Conservation (phyloP, 139 green algal species). For the Coccomyxa sp. region DNA sequence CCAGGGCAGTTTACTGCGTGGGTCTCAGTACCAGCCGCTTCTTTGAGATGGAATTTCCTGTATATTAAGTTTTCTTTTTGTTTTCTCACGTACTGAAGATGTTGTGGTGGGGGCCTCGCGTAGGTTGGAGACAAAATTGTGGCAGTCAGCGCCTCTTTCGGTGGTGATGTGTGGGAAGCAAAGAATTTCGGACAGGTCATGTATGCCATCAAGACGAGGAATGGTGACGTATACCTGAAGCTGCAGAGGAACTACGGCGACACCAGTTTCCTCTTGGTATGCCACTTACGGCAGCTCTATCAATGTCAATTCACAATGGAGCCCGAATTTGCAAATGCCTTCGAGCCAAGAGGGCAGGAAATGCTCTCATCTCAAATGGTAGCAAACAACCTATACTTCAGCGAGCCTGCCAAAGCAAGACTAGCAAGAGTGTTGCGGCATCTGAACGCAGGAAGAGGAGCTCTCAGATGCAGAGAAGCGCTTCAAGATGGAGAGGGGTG, state of each 20-base stretch:
- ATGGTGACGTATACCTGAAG: constrained; percentile 88
- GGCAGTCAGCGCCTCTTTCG: constrained; percentile 88
- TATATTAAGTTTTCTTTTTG: not conserved
- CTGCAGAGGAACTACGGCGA: constrained; percentile 87
- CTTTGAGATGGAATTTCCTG: not conserved
- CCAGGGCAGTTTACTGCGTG: not conserved
- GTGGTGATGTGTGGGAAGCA: constrained; percentile 91
- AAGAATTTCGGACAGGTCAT: constrained; percentile 95
- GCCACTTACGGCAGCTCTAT: not conserved
- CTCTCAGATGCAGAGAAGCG: constrained; percentile 52
- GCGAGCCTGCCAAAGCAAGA: too few species aligned
- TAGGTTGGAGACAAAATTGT: constrained; percentile 90
- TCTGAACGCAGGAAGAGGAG: constrained; percentile 39
- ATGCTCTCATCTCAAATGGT: too few species aligned
- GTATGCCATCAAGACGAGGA: constrained; percentile 96
- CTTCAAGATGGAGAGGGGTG: constrained; percentile 73
- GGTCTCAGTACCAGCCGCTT: not conserved
- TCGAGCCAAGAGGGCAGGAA: too few species aligned
- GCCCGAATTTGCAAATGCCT: too few species aligned
- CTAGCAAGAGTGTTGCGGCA: too few species aligned
- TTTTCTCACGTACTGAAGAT: not conserved
- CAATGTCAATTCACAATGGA: not conserved
- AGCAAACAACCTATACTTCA: too few species aligned
- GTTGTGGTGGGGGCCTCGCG: not conserved
- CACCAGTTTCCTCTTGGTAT: constrained; percentile 67